phyloP scores from a whole-genome alignment of 805 yeast species.

The Candida germanica region DNA sequence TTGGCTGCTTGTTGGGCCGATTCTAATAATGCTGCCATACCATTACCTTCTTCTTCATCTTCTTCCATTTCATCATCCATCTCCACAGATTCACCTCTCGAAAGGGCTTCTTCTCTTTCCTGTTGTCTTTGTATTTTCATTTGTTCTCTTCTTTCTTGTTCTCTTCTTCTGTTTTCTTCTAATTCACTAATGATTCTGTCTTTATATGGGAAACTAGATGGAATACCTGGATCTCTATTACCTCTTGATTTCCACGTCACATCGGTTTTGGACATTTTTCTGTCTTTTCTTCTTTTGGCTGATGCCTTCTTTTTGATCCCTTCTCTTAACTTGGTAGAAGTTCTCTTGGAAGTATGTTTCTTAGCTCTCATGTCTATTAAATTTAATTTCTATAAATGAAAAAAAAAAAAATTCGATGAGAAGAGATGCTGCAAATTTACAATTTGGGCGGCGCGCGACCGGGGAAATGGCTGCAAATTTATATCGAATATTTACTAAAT shows the following conservation, averaged over 20 bases:
- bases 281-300: conserved; percentile 84
- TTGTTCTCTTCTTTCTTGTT: conserved; percentile 51
- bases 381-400: neutral
- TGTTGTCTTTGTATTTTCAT: conserved; percentile 49
- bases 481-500: no score
- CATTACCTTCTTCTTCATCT: conserved; percentile 40
- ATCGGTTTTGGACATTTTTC: conserved; percentile 80
- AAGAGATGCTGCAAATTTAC: conserved; percentile 6
- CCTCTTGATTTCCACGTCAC: conserved; percentile 87
- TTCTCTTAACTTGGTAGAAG: conserved; percentile 89
- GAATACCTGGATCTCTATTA: conserved; percentile 92
- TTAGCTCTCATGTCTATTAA: conserved; percentile 41
- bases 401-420: conserved; percentile 7
- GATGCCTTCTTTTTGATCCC: conserved; percentile 95
- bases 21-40: conserved; percentile 80
- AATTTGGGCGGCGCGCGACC: conserved; percentile 2
- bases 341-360: conserved; percentile 79
- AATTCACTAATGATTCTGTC: conserved; percentile 72
- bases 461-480: conserved; percentile 4
- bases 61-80: conserved; percentile 37
- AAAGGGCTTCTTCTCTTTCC: conserved; percentile 39
- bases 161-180: conserved; percentile 57
- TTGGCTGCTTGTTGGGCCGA: conserved; percentile 88
- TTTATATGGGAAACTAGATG: conserved; percentile 92
- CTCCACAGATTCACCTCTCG: conserved; percentile 37